These are phyloP conservation scores for Santalum album DNA, from an alignment of 164 flowering plant species.

Conservation along the genomic window DNA sequence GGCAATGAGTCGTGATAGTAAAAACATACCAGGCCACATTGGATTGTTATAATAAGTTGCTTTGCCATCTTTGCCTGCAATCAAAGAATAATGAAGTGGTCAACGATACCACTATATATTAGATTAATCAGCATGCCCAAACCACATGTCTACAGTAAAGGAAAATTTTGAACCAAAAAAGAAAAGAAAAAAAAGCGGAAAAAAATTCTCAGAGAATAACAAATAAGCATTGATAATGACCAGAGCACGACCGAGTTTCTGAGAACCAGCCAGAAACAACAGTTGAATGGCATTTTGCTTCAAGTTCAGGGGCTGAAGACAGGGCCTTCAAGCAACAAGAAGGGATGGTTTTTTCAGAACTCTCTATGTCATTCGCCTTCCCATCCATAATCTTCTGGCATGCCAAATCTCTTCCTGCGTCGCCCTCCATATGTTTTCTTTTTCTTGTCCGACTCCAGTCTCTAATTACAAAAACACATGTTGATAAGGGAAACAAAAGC, in stretches of 20 bases:
- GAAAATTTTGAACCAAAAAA: background rate
- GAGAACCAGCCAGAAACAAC: constrained; percentile 99
- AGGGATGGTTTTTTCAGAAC: constrained; percentile 39
- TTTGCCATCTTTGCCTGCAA: constrained; percentile 33
- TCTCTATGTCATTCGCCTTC: constrained; percentile 52
- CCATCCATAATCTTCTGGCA: constrained; percentile 77
- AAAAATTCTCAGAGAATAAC: too few species aligned
- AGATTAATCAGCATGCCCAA: background rate
- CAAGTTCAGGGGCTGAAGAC: constrained; percentile 61
- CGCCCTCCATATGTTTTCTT: constrained; percentile 61
- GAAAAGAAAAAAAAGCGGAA: background rate
- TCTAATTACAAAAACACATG: constrained; percentile 22
- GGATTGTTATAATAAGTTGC: constrained; percentile 76
- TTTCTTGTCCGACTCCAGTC: constrained; percentile 76
- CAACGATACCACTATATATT: background rate
- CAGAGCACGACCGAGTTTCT: constrained; percentile 39
- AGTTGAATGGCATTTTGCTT: constrained; percentile 75
- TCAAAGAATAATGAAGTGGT: background rate
- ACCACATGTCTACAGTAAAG: background rate
- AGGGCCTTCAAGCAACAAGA: constrained; percentile 82
- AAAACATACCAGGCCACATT: constrained; percentile 90
- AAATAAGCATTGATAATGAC: constrained; percentile 24
- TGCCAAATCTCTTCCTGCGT: constrained; percentile 69
- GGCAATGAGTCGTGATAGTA: background rate
- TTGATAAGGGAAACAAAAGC: background rate